A percentile compares a stretch with the other conserved stretches of the same genome.
Conservation (phyloP, 441 rosid genomes). For the Pelargonium australe region DNA sequence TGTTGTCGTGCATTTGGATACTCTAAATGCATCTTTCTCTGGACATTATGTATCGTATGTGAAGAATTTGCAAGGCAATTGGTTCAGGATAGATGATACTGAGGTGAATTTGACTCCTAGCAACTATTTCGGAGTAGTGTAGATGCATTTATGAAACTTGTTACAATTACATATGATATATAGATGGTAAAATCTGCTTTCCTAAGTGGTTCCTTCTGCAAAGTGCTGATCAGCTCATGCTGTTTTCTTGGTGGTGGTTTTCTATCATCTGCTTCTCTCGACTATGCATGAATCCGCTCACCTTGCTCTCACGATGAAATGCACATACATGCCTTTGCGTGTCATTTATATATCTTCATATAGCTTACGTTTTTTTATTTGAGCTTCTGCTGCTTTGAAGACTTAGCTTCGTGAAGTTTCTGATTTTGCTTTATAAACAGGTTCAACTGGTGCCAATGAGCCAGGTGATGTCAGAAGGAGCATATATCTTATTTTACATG, state of each 20-base stretch:
- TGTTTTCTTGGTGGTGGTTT: too few species aligned
- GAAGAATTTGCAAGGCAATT: slow-evolving; percentile 59
- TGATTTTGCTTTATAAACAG: slow-evolving; percentile 30
- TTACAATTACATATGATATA: too few species aligned
- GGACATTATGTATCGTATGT: slow-evolving; percentile 82
- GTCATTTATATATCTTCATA: too few species aligned
- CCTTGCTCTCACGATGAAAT: too few species aligned
- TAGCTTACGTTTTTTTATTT: background rate
- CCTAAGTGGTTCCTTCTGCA: too few species aligned
- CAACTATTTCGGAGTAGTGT: background rate
- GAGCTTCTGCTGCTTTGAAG: background rate
- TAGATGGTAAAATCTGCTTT: too few species aligned
- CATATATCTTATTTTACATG: slow-evolving; percentile 77
- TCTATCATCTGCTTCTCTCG: too few species aligned
- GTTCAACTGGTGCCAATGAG: slow-evolving; percentile 59
- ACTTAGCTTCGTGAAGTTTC: too few species aligned
- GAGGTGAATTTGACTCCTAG: slow-evolving; percentile 39
- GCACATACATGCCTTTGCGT: background rate
- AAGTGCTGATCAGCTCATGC: too few species aligned
- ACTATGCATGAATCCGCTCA: too few species aligned
- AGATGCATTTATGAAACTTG: too few species aligned
- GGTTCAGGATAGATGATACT: slow-evolving; percentile 80
- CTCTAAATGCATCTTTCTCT: slow-evolving; percentile 71
- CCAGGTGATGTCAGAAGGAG: slow-evolving; percentile 93
- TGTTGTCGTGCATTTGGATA: slow-evolving; percentile 81